Base-by-base conservation (phyloP, 1,284 basidiomycete genomes). In the Exobasidium cylindrosporum region DNA sequence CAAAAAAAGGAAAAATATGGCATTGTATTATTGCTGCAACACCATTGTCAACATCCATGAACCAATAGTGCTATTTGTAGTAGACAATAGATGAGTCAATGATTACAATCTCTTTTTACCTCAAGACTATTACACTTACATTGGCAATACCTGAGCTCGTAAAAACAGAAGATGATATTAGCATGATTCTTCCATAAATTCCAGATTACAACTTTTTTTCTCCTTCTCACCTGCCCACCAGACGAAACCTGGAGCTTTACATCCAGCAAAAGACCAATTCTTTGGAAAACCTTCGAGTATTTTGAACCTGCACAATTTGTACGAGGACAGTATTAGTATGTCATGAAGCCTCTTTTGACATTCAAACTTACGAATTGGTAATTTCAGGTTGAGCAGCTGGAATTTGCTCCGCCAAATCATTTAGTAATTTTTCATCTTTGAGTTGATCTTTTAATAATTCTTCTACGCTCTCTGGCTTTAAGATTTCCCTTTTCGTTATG, bases 401-500 rank as follows among this genome's bases (percentile, higher is more conserved):
- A 46, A 74, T 62, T n/a, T 64, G 54, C 28, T 62, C 47, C 14
- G 66, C 57, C 1, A 74, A 58, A 56, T 65, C 71, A 17, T 54
- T 57, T 13, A 55, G 56, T 3, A 67, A 58, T 14, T 63, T 68
- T 24, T 63, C 68, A 2, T 28, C 28, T n/a, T n/a, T n/a, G 2
- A 76, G 63, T 55, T 72, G 73, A 45, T 67, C 64, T 32, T 65
- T 61, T 40, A 65, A 40, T 28, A 76, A 67, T 49, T 65, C 61
- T 3, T 72, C 58, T 14, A 72, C 68, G 35, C 67, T 68, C 31
- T 66, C 63, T 7, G 65, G 61, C 30, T 60, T 65, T 13, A 76
- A 61, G 43, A 76, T 76, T 56, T 58, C 58, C 14, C 59, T 67
- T 2, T 68, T 68, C 26, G n/a, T 69, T 29, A 65, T 70, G 17